Evolutionary conservation across 768 basidiomycete genomes (phyloP).

Genomic region (Tylopilus sp.): DNA sequence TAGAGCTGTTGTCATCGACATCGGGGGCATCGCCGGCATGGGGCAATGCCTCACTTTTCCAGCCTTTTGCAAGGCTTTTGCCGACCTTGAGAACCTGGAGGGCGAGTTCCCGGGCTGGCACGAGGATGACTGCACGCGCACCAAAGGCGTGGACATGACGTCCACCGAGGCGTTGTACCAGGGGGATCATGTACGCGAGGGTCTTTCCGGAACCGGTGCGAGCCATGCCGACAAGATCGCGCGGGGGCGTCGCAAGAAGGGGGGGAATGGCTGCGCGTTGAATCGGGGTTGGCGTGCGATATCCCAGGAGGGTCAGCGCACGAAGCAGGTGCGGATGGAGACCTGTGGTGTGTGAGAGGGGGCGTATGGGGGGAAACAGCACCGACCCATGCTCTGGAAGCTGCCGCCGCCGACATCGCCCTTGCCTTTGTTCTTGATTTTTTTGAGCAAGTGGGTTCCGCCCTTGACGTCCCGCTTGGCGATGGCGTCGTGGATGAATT

Average conservation of each 20-base stretch:
- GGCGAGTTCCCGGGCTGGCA: constrained; percentile 92
- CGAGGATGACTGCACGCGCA: constrained; percentile 80
- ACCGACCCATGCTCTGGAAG: constrained; percentile 92
- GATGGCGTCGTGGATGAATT: constrained; percentile 68
- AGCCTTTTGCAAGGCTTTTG: constrained; percentile 87
- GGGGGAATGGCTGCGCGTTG: constrained; percentile 88
- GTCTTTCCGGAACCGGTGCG: constrained; percentile 98
- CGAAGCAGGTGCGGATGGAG: constrained; percentile 81
- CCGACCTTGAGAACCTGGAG: constrained; percentile 93
- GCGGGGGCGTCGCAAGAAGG: constrained; percentile 77
- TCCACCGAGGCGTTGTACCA: constrained; percentile 82
- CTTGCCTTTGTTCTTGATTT: constrained; percentile 65
- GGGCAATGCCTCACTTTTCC: constrained; percentile 54
- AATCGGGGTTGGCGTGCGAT: constrained; percentile 93
- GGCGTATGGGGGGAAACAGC: not conserved
- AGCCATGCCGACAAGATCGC: constrained; percentile 97
- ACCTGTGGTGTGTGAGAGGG: constrained; percentile 42
- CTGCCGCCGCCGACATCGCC: constrained; percentile 89
- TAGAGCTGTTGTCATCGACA: constrained; percentile 49
- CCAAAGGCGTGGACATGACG: constrained; percentile 78
- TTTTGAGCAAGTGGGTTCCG: constrained; percentile 75
- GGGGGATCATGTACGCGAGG: constrained; percentile 90
- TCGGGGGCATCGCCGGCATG: constrained; percentile 71
- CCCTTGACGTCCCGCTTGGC: constrained; percentile 68
- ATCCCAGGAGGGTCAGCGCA: constrained; percentile 87